These are phyloP conservation scores for Fusarium redolens DNA, from an alignment of 2,329 filamentous ascomycete species.

Conservation along the genomic window DNA sequence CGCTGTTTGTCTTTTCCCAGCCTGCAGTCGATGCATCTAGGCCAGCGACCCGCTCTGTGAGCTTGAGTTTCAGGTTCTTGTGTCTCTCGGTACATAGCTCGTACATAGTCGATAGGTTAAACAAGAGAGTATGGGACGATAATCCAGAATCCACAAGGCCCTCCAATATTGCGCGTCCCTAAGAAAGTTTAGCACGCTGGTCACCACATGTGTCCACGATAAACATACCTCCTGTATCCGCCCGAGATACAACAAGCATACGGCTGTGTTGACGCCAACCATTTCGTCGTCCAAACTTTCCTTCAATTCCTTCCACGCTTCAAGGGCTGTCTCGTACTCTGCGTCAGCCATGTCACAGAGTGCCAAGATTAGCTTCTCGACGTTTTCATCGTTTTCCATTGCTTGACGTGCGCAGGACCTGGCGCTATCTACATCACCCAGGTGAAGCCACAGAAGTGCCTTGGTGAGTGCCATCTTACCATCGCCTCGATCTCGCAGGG, in stretches of 20 bases:
- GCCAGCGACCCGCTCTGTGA: slow-evolving; percentile 77
- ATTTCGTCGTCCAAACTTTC: slow-evolving; percentile 69
- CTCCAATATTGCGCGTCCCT: slow-evolving; percentile 77
- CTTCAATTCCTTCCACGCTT: slow-evolving; percentile 67
- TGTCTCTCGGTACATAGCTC: slow-evolving; percentile 88
- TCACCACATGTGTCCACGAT: not conserved
- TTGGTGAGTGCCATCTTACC: slow-evolving; percentile 60
- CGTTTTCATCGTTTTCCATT: slow-evolving; percentile 47
- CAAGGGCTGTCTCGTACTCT: slow-evolving; percentile 72
- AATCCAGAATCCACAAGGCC: slow-evolving; percentile 69
- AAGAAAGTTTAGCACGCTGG: slow-evolving; percentile 19
- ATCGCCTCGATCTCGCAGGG: slow-evolving; percentile 58
- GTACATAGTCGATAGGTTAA: slow-evolving; percentile 92
- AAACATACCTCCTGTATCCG: slow-evolving; percentile 73
- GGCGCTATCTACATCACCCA: slow-evolving; percentile 81
- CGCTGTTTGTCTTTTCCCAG: slow-evolving; percentile 77
- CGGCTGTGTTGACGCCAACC: slow-evolving; percentile 83
- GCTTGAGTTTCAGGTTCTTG: slow-evolving; percentile 72
- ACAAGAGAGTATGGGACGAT: slow-evolving; percentile 82
- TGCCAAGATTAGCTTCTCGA: slow-evolving; percentile 68
- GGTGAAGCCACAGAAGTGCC: slow-evolving; percentile 78
- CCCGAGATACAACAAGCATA: slow-evolving; percentile 86
- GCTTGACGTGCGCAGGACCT: slow-evolving; percentile 60
- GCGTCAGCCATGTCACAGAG: slow-evolving; percentile 84
- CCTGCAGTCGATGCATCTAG: slow-evolving; percentile 67